These are phyloP conservation scores for Leccinum solheimii DNA, from an alignment of 1,284 basidiomycete species.

Conservation along the genomic window DNA sequence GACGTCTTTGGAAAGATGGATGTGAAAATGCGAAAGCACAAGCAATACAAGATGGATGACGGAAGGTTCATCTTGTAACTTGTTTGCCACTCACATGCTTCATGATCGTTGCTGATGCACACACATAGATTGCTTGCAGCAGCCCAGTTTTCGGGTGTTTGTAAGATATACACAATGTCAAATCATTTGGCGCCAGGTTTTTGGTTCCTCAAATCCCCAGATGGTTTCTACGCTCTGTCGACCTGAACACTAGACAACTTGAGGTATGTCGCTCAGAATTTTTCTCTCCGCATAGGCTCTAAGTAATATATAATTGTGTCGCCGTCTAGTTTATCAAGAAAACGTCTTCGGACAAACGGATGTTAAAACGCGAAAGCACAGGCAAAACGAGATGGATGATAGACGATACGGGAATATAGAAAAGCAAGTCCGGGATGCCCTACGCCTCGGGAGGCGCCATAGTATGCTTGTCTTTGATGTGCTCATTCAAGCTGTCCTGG, in stretches of 20 bases:
- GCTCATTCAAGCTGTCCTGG: conserved; percentile 17
- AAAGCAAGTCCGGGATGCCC: not conserved
- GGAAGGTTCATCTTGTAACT: not conserved
- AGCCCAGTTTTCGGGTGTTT: not conserved
- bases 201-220: not conserved
- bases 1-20: not conserved
- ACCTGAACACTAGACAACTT: not conserved
- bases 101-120: not conserved
- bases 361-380: not conserved
- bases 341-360: not conserved
- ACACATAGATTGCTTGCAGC: not conserved
- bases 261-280: not conserved
- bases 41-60: not conserved
- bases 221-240: not conserved
- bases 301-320: too few relatives aligned
- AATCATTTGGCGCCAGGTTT: not conserved
- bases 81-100: not conserved
- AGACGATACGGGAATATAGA: too few relatives aligned
- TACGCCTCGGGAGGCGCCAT: not conserved
- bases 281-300: too few relatives aligned
- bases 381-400: not conserved
- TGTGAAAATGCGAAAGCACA: not conserved
- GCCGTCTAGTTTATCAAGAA: not conserved
- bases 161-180: not conserved
- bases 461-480: conserved; percentile 15